A percentile compares a stretch with the other conserved stretches of the same genome.
Evolutionary conservation across 495 filamentous ascomycete species (phyloP).

Genomic region (Xylaria castorea): DNA sequence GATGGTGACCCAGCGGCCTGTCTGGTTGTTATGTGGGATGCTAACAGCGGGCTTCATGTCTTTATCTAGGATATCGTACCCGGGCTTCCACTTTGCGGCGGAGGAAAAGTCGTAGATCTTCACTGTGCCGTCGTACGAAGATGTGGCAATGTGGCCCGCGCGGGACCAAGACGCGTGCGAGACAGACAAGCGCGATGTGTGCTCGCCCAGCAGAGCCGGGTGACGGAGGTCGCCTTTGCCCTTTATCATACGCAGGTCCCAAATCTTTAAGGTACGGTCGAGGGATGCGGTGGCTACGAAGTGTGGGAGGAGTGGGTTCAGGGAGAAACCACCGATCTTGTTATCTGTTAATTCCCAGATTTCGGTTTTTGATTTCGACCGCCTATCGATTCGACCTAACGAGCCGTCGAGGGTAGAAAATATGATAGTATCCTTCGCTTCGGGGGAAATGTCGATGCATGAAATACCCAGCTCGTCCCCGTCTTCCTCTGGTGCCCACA

Average conservation of each 20-base stretch:
- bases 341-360: conserved; percentile 83
- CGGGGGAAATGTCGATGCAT: conserved; percentile 74
- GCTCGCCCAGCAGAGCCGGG: conserved; percentile 78
- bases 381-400: conserved; percentile 80
- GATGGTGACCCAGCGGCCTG: conserved; percentile 77
- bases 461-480: conserved; percentile 79
- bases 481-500: conserved; percentile 74
- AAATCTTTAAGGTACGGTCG: conserved; percentile 87
- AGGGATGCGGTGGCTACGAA: conserved; percentile 90
- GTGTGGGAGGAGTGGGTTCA: conserved; percentile 79
- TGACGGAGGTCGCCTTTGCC: conserved; percentile 55
- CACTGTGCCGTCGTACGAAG: conserved; percentile 92
- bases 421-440: conserved; percentile 75
- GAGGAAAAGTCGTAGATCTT: conserved; percentile 84
- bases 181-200: conserved; percentile 82
- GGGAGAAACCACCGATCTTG: conserved; percentile 92
- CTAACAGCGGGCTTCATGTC: conserved; percentile 71
- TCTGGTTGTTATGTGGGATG: conserved; percentile 94
- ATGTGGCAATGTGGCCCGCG: conserved; percentile 83
- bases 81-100: conserved; percentile 68
- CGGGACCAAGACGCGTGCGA: conserved; percentile 88
- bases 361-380: conserved; percentile 64
- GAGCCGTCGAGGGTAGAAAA: conserved; percentile 86
- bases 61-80: conserved; percentile 62
- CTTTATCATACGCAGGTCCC: conserved; percentile 86